Evolutionary conservation across 164 flowering plant species (phyloP), one percentile per base, ranked within the genome.

Genomic region (Umbilicus rupestris): DNA sequence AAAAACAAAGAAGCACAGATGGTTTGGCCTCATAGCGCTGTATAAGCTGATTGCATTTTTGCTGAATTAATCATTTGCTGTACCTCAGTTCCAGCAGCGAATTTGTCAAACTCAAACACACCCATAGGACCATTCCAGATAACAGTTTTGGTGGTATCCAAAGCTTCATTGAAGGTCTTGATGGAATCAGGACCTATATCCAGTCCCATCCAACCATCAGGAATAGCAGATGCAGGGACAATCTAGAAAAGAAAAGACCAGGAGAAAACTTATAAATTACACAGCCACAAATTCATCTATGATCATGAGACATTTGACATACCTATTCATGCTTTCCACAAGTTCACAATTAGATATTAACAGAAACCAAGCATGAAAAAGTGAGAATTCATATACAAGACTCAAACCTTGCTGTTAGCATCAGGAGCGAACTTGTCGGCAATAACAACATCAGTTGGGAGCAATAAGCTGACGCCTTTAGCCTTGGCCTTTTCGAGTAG

Each of bases 121-220:
- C 93, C 93, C 93, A 87, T 85, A 24, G 93, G 93, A 58, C 93
- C 93, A 68, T 89, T 57, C n/a, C n/a, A n/a, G n/a, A n/a, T n/a
- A n/a, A n/a, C n/a, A n/a, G n/a, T n/a, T n/a, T n/a, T n/a, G n/a
- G 90, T 81, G 31, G 87, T 82, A 16, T 83, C 92, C 76, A 89
- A 68, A 57, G 88, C 85, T 7, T 81, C 88, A 52, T 57, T 83
- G 76, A 87, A 89, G 71, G 85, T 79, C 77, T 87, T 83, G 11
- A 85, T 47, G n/a, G 93, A 83, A 8, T 89, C 92, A 7, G 96
- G 96, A 20, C 96, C 96, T 71, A 89, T 84, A 75, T 89, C 96
- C 78, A 89, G 70, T 66, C 96, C 96, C 92, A 87, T 87, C 96
- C 96, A 89, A 44, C 92, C n/a, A n/a, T n/a, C n/a, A n/a, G n/a